These are phyloP conservation scores for Spirogloea muscicola DNA, from an alignment of 139 green algal genomes.

Conservation along the genomic window DNA sequence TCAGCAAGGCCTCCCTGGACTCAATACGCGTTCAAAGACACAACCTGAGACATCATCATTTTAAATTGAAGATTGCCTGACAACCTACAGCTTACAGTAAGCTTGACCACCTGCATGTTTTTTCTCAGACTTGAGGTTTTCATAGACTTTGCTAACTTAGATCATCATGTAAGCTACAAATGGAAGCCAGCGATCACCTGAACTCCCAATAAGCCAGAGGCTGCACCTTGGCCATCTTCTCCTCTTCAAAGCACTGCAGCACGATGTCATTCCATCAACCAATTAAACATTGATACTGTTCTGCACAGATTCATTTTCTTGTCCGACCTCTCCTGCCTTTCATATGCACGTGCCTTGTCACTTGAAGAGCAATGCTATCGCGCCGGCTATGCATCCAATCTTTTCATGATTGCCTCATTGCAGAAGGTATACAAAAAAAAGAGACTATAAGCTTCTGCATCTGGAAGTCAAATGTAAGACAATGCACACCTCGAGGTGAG, in stretches of 20 bases:
- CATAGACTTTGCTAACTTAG: background rate
- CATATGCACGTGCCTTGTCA: background rate
- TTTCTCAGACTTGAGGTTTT: background rate
- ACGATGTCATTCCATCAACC: background rate
- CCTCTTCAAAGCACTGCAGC: constrained; percentile 19
- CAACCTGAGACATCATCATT: background rate
- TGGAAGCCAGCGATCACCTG: constrained; percentile 7
- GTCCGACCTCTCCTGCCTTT: too few species aligned
- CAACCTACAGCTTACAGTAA: background rate
- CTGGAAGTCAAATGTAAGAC: background rate
- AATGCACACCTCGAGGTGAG: constrained; percentile 38
- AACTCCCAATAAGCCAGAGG: constrained; percentile 62
- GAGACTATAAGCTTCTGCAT: background rate
- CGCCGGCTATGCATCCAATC: background rate
- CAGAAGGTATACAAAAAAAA: background rate
- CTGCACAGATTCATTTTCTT: background rate
- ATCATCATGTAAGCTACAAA: background rate
- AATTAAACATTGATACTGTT: background rate
- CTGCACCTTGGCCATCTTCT: constrained; percentile 45
- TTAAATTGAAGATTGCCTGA: background rate
- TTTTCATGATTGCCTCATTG: background rate
- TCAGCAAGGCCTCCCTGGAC: background rate
- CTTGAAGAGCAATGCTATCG: background rate
- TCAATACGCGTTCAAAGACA: background rate
- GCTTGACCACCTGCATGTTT: background rate